Percentiles rank a stretch among this genome's conserved stretches.
These are phyloP conservation scores for Sapria himalayana DNA, from an alignment of 345 rosid species.

Conservation along the genomic window DNA sequence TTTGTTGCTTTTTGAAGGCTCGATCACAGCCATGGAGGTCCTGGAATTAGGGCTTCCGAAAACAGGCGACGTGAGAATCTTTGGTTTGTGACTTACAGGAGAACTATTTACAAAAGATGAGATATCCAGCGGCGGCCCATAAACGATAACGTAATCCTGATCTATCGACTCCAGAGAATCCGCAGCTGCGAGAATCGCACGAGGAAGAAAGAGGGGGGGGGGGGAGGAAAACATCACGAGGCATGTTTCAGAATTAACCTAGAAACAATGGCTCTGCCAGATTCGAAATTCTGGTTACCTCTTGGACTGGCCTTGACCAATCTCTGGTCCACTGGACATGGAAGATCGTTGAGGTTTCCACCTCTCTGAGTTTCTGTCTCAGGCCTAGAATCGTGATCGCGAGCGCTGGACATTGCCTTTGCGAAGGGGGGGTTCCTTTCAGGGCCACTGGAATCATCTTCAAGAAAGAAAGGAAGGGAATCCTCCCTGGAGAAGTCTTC, in stretches of 20 bases:
- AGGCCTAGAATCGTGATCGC: slow-evolving; percentile 21
- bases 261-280: too few relatives aligned
- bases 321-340: slow-evolving; percentile 25
- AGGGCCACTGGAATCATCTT: slow-evolving; percentile 62
- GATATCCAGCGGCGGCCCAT: slow-evolving; percentile 59
- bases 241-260: too few relatives aligned
- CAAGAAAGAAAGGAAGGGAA: slow-evolving; percentile 64
- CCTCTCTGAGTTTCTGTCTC: slow-evolving; percentile 17
- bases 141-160: slow-evolving; percentile 75
- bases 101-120: slow-evolving; percentile 41
- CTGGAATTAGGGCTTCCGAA: slow-evolving; percentile 19
- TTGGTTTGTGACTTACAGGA: too few relatives aligned
- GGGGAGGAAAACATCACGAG: too few relatives aligned
- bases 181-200: slow-evolving; percentile 19
- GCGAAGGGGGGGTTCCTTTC: slow-evolving; percentile 55
- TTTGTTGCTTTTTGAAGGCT: slow-evolving; percentile 16
- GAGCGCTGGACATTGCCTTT: too few relatives aligned
- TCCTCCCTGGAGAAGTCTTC: slow-evolving; percentile 65
- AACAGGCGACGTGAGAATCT: slow-evolving; percentile 26
- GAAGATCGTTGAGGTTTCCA: slow-evolving; percentile 23
- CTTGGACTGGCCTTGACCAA: slow-evolving; percentile 14
- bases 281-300: slow-evolving; percentile 34
- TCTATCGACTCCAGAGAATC: slow-evolving; percentile 69
- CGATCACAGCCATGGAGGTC: slow-evolving; percentile 48
- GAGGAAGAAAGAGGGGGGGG: too few relatives aligned